Base-by-base conservation (phyloP, 805 yeast genomes). In the Kuraishia molischiana region DNA sequence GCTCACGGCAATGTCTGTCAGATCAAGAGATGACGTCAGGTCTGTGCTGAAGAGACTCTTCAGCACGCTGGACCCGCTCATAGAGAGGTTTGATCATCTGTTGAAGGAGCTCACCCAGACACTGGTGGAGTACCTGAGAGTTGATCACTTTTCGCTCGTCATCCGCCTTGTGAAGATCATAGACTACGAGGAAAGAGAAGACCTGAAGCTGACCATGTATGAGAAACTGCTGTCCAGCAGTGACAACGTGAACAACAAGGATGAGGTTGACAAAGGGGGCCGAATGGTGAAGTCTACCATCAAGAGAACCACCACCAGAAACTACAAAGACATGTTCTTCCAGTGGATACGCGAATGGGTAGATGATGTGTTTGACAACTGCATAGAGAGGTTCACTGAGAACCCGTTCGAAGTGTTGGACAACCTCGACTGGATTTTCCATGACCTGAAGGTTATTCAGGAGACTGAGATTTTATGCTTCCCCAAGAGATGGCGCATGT, bases 131-230 rank as follows among this genome's bases (percentile, higher is more conserved):
- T 69, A 82, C 15, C 67, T 83, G 4, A 78, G 83, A 38, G 77
- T 72, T 15, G 82, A 76, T 0, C 85, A 89, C 52, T 58, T 61
- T 24, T 75, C 80, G 24, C 62, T 87, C 44, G 77, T 85, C 1
- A 77, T 79, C 28, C 75, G 89, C 38, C 54, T 83, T 34, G 77
- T 86, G 31, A 83, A 85, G 45, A 73, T 92, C 14, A 66, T 92
- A 32, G 94, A 87, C 44, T 68, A 64, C 44, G 98, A 92, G 56
- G 85, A 82, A 45, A 65, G 71, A 21, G 86, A 85, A 50, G 98
- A 92, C 51, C 56, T 77, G 42, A 77, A 79, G 37, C 57, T 56
- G 35, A 51, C 61, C 40, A 50, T 53, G 19, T 47, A 50, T 37
- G 44, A 44, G 20, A 42, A 43, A 14, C 30, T 64, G 21, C 39